These are phyloP conservation scores for Ananas comosus DNA, from an alignment of 176 grass and related monocot genomes.

Conservation along the genomic window DNA sequence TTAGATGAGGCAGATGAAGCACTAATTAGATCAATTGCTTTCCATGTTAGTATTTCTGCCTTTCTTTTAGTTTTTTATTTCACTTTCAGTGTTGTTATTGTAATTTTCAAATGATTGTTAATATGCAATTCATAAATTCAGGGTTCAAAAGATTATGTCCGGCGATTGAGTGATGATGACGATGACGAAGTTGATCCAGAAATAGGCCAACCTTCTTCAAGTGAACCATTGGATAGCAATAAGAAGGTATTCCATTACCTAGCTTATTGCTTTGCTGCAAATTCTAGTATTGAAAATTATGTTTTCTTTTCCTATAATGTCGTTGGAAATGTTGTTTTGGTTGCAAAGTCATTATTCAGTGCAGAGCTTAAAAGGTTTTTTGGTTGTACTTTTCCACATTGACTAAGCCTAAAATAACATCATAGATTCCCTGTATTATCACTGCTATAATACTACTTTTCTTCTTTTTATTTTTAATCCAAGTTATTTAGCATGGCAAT, in stretches of 20 bases:
- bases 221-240: neutral
- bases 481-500: too few species aligned
- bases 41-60: conserved; percentile 42
- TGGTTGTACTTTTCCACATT: too few species aligned
- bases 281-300: too few species aligned
- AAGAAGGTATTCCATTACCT: conserved; percentile 30
- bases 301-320: too few species aligned
- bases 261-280: neutral
- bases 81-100: conserved; percentile 2
- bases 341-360: too few species aligned
- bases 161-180: conserved; percentile 53
- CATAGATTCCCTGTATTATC: too few species aligned
- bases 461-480: too few species aligned
- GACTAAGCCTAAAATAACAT: too few species aligned
- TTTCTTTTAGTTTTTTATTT: conserved; percentile 17
- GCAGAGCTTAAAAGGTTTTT: too few species aligned
- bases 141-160: conserved; percentile 84
- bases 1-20: conserved; percentile 80
- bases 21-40: conserved; percentile 79
- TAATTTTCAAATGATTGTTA: neutral
- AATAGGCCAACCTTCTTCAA: conserved; percentile 13
- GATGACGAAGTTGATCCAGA: conserved; percentile 43
- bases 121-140: conserved; percentile 22
- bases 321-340: too few species aligned
- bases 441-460: too few species aligned